Percentiles rank a stretch among this genome's conserved stretches.
phyloP scores from a whole-genome alignment of 805 yeast genomes.

The Kuraishia hungarica region DNA sequence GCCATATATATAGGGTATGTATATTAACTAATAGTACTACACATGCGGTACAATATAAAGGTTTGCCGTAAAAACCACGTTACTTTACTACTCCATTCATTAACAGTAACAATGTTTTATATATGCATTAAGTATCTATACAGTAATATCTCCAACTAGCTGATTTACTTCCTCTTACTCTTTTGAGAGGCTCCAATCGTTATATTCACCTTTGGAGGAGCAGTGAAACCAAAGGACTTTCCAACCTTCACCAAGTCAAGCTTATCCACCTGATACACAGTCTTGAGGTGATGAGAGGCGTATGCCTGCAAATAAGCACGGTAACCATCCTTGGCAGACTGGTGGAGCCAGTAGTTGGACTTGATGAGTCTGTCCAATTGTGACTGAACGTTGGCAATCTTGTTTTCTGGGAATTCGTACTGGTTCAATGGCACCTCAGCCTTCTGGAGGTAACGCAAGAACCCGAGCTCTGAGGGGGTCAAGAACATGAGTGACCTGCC shows the following conservation, averaged over 20 bases:
- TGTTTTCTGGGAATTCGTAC: conserved; percentile 89
- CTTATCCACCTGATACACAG: conserved; percentile 94
- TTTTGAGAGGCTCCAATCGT: conserved; percentile 91
- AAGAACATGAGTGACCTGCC: conserved; percentile 95
- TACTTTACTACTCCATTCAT: too few species aligned
- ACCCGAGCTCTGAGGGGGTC: conserved; percentile 90
- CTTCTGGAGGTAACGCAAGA: conserved; percentile 86
- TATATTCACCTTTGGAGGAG: conserved; percentile 95
- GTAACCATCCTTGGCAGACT: conserved; percentile 95
- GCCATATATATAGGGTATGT: not conserved
- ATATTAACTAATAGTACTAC: not conserved
- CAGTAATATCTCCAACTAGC: conserved; percentile 7
- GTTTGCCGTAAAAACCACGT: too few species aligned
- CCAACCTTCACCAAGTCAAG: conserved; percentile 93
- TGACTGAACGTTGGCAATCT: conserved; percentile 93
- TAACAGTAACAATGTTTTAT: not conserved
- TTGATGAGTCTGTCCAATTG: conserved; percentile 87
- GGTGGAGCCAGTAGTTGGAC: conserved; percentile 90
- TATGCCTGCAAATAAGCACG: conserved; percentile 95
- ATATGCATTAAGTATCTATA: not conserved
- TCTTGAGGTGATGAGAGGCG: conserved; percentile 91
- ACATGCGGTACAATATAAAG: too few species aligned
- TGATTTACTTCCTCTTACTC: conserved; percentile 4
- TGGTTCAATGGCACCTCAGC: conserved; percentile 97
- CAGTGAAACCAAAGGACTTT: conserved; percentile 86